Conservation (phyloP, 116 monocot species). For the Iris pallida region DNA sequence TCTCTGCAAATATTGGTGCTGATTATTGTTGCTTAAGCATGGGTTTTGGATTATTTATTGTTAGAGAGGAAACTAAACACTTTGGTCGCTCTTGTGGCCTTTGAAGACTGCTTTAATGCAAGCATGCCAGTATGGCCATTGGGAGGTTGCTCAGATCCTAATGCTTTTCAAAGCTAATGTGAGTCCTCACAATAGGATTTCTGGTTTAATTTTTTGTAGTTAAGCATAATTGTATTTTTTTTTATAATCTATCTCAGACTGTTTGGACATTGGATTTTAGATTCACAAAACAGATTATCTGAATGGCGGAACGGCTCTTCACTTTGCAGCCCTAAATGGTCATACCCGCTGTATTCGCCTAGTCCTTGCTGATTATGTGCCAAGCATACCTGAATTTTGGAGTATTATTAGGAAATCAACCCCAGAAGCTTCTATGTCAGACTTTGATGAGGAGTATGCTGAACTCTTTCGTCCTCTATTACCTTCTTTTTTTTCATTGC, state of each 20-base stretch:
- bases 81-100: not conserved
- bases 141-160: slow-evolving; percentile 92
- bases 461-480: not conserved
- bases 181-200: slow-evolving; percentile 2
- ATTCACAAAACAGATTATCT: slow-evolving; percentile 89
- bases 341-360: slow-evolving; percentile 85
- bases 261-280: slow-evolving; percentile 24
- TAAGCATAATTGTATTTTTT: not conserved
- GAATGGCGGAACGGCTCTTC: slow-evolving; percentile 85
- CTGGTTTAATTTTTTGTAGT: not conserved
- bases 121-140: slow-evolving; percentile 93
- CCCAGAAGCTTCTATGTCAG: slow-evolving; percentile 19
- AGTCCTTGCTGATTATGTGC: slow-evolving; percentile 69
- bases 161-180: slow-evolving; percentile 90
- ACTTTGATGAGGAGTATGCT: slow-evolving; percentile 58
- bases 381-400: slow-evolving; percentile 65
- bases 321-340: slow-evolving; percentile 87
- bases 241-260: slow-evolving; percentile 6
- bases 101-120: slow-evolving; percentile 91
- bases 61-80: too few species aligned
- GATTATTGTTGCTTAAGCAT: too few species aligned
- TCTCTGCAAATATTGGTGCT: too few species aligned
- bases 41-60: too few species aligned
- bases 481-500: not conserved
- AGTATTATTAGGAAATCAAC: slow-evolving; percentile 32